phyloP scores from a whole-genome alignment of 2,329 filamentous ascomycete genomes.

The Sarocladiaceae sp. region DNA sequence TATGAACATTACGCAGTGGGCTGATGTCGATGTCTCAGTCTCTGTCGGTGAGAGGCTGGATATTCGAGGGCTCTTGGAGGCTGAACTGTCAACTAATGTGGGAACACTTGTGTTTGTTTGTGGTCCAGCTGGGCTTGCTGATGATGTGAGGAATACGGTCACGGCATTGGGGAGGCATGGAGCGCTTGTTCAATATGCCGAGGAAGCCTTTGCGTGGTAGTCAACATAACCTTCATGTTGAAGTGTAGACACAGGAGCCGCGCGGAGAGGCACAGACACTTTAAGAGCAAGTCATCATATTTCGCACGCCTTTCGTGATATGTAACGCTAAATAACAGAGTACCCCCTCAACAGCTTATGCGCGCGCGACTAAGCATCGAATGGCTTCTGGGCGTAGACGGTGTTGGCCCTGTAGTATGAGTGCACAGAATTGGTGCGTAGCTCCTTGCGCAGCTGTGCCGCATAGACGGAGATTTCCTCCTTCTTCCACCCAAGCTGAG shows the following conservation, averaged over 20 bases:
- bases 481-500: conserved; percentile 22
- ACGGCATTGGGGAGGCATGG: conserved; percentile 11
- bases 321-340: too few relatives aligned
- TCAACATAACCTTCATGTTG: background rate
- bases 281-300: too few relatives aligned
- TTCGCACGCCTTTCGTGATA: too few relatives aligned
- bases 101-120: conserved; percentile 14
- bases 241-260: too few relatives aligned
- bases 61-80: background rate
- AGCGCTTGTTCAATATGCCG: conserved; percentile 11
- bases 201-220: conserved; percentile 11
- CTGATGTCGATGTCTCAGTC: conserved; percentile 13
- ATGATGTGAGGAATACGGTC: conserved; percentile 14
- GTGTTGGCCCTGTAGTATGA: conserved; percentile 19
- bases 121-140: conserved; percentile 14
- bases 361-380: background rate
- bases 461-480: conserved; percentile 26
- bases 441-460: conserved; percentile 24
- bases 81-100: conserved; percentile 8
- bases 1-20: conserved; percentile 6
- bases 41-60: conserved; percentile 2
- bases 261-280: too few relatives aligned
- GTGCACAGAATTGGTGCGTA: conserved; percentile 18
- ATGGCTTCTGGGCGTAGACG: conserved; percentile 21
- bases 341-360: too few relatives aligned